Percentiles rank a stretch among this genome's conserved stretches.
These are phyloP conservation scores for Adansonia madagascariensis DNA, from an alignment of 441 rosid genomes.

Conservation along the genomic window DNA sequence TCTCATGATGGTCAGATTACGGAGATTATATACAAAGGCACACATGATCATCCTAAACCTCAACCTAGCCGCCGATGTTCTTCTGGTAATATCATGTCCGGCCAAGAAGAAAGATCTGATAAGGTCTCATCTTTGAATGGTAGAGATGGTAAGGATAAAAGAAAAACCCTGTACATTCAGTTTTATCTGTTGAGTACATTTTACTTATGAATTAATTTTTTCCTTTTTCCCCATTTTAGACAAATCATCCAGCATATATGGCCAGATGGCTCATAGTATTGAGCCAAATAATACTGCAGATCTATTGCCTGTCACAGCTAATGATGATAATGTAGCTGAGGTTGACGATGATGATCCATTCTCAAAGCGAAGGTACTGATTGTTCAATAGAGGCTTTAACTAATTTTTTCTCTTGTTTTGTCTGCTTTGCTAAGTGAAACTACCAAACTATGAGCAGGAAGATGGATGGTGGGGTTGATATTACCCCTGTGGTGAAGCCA, in stretches of 20 bases:
- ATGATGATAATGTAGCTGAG: constrained; percentile 63
- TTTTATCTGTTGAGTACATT: background rate
- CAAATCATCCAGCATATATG: constrained; percentile 53
- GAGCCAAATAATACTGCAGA: constrained; percentile 62
- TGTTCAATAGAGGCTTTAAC: constrained; percentile 18
- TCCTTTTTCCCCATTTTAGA: constrained; percentile 43
- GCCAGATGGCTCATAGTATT: constrained; percentile 46
- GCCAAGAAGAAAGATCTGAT: constrained; percentile 75
- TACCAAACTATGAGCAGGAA: constrained; percentile 55
- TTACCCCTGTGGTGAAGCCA: constrained; percentile 82
- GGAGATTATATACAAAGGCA: constrained; percentile 92
- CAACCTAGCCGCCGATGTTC: constrained; percentile 77
- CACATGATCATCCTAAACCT: constrained; percentile 95
- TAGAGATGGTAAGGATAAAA: constrained; percentile 60
- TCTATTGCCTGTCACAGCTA: constrained; percentile 53
- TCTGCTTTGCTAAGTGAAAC: constrained; percentile 29
- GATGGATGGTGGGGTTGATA: constrained; percentile 75
- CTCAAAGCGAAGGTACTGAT: constrained; percentile 73
- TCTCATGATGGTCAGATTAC: constrained; percentile 87
- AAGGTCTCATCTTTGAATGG: constrained; percentile 48
- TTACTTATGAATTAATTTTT: constrained; percentile 16
- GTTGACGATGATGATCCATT: constrained; percentile 74
- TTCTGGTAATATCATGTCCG: constrained; percentile 54
- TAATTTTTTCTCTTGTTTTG: constrained; percentile 12
- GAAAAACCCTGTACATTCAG: background rate